Percentiles rank a stretch among this genome's conserved stretches.
These are phyloP conservation scores for Fragosphaeria purpurea DNA, from an alignment of 2,329 filamentous ascomycete genomes.

Conservation along the genomic window DNA sequence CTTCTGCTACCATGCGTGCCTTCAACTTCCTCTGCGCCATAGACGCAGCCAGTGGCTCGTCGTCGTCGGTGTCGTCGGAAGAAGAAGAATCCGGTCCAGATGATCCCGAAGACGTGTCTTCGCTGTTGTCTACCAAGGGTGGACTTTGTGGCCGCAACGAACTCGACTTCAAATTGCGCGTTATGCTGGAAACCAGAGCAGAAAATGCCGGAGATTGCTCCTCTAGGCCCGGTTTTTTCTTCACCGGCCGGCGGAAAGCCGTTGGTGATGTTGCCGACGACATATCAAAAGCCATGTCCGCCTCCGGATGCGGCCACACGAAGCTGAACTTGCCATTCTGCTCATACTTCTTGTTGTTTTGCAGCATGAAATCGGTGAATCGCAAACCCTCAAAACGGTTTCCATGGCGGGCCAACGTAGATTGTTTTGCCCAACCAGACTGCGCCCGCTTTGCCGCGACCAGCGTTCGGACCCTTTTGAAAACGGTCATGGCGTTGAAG, in stretches of 20 bases:
- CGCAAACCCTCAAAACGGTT: conserved; percentile 46
- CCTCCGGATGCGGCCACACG: conserved; percentile 21
- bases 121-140: conserved; percentile 10
- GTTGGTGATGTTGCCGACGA: conserved; percentile 12
- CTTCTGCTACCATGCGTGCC: conserved; percentile 24
- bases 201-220: conserved; percentile 13
- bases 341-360: conserved; percentile 50
- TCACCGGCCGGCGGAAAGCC: conserved; percentile 10
- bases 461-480: conserved; percentile 42
- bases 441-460: background rate
- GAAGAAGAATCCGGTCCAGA: conserved; percentile 4
- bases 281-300: conserved; percentile 7
- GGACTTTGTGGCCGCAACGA: conserved; percentile 24
- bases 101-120: conserved; percentile 7
- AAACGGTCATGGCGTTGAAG: conserved; percentile 48
- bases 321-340: conserved; percentile 45
- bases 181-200: conserved; percentile 27
- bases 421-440: background rate
- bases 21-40: conserved; percentile 32
- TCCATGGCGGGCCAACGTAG: conserved; percentile 23
- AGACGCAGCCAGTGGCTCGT: conserved; percentile 41
- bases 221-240: conserved; percentile 8
- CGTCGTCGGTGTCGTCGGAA: conserved; percentile 38
- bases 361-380: conserved; percentile 41
- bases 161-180: conserved; percentile 23